Conservation (phyloP, 768 basidiomycete genomes). For the Clavaria fumosa region DNA sequence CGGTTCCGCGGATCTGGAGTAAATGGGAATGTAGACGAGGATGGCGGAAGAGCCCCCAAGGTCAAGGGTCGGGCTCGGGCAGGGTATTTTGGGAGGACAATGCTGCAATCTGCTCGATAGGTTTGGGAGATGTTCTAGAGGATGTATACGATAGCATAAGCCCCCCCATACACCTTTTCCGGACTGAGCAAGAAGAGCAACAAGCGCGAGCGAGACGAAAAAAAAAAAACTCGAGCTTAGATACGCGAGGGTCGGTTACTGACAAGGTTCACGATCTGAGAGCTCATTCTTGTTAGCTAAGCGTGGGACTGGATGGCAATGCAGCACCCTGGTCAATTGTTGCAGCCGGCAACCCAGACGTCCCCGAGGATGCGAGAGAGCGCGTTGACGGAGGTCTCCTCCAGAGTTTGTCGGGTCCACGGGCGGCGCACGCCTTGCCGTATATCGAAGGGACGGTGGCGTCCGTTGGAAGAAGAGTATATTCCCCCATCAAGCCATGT, state of each 20-base stretch:
- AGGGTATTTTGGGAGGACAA: slow-evolving; percentile 65
- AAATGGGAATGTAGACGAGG: slow-evolving; percentile 39
- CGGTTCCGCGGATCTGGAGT: no score
- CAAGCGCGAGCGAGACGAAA: slow-evolving; percentile 79
- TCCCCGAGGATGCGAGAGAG: slow-evolving; percentile 66
- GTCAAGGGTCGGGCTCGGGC: slow-evolving; percentile 58
- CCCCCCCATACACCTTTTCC: slow-evolving; percentile 41
- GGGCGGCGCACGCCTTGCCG: slow-evolving; percentile 47
- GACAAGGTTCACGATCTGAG: slow-evolving; percentile 79
- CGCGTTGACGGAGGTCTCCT: slow-evolving; percentile 69
- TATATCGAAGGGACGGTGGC: slow-evolving; percentile 73
- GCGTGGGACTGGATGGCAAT: background rate
- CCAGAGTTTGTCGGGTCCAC: slow-evolving; percentile 60
- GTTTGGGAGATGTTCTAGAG: slow-evolving; percentile 26
- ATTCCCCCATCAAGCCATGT: background rate
- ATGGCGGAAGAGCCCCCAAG: slow-evolving; percentile 39
- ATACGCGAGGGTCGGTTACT: slow-evolving; percentile 67
- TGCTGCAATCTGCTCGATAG: slow-evolving; percentile 67
- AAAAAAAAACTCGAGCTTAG: slow-evolving; percentile 85
- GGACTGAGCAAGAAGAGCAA: slow-evolving; percentile 72
- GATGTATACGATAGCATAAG: background rate
- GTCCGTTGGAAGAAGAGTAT: slow-evolving; percentile 34
- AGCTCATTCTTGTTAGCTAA: slow-evolving; percentile 3
- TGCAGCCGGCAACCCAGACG: slow-evolving; percentile 65
- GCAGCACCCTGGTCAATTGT: slow-evolving; percentile 59